These are phyloP conservation scores for Waltiozyma solani DNA, from an alignment of 1,139 yeast genomes.

Conservation along the genomic window DNA sequence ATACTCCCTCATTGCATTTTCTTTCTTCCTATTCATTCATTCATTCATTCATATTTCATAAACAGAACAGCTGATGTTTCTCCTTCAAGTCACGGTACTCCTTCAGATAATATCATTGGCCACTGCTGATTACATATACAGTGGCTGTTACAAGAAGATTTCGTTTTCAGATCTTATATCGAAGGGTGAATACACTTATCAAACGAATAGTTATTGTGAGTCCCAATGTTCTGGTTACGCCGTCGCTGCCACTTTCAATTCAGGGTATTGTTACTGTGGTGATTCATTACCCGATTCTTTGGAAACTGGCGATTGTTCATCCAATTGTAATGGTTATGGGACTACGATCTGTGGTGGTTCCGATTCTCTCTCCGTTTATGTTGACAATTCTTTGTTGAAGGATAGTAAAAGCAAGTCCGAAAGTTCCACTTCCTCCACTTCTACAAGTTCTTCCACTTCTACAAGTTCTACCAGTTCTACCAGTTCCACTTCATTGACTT, in stretches of 20 bases:
- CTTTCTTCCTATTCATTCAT: too few species aligned
- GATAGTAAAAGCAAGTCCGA: conserved; percentile 17
- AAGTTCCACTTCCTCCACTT: conserved; percentile 12
- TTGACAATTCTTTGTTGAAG: conserved; percentile 8
- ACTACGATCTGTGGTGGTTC: conserved; percentile 56
- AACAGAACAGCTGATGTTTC: too few species aligned
- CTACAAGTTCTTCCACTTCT: conserved; percentile 20
- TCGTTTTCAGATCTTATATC: conserved; percentile 10
- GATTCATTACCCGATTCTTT: conserved; percentile 23
- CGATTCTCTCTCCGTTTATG: conserved; percentile 38
- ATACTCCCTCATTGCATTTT: too few species aligned
- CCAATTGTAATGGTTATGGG: conserved; percentile 46
- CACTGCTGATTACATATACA: conserved; percentile 3
- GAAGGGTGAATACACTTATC: conserved; percentile 28
- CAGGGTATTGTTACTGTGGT: conserved; percentile 57
- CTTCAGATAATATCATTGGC: neutral
- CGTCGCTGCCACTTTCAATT: conserved; percentile 45
- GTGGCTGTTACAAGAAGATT: conserved; percentile 14
- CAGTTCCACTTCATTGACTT: conserved; percentile 1
- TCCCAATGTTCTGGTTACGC: conserved; percentile 32
- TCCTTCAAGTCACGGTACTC: neutral
- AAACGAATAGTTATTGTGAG: conserved; percentile 44
- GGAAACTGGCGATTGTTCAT: conserved; percentile 31
- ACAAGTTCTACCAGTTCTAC: conserved; percentile 1
- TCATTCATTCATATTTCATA: too few species aligned